phyloP scores from a whole-genome alignment of 768 basidiomycete genomes.

The Coprinopsis strossmayeri region DNA sequence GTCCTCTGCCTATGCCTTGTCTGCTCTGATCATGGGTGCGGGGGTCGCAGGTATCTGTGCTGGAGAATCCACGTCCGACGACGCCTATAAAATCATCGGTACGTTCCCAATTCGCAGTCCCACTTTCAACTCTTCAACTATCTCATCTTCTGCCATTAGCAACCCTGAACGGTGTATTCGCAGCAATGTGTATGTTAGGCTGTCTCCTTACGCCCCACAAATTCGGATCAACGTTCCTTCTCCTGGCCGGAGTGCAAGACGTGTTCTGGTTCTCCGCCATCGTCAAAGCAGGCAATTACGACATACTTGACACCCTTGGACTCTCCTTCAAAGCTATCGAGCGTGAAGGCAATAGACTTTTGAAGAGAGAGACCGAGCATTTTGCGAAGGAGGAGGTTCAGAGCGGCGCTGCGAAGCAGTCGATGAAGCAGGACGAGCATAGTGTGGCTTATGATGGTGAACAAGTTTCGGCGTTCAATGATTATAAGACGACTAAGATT shows the following conservation, averaged over 20 bases:
- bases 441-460: neutral
- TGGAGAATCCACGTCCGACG: conserved; percentile 15
- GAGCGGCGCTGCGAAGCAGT: neutral
- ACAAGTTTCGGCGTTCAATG: neutral
- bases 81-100: conserved; percentile 20
- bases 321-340: conserved; percentile 3
- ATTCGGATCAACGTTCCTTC: conserved; percentile 18
- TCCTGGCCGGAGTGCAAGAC: conserved; percentile 17
- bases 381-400: neutral
- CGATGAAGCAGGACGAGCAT: neutral
- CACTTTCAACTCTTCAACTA: neutral
- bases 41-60: conserved; percentile 19
- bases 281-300: conserved; percentile 14
- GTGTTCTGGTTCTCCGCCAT: conserved; percentile 18
- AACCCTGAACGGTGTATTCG: conserved; percentile 18
- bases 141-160: conserved; percentile 9
- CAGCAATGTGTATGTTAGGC: conserved; percentile 12
- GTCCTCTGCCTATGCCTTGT: conserved; percentile 11
- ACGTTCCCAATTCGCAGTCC: conserved; percentile 3
- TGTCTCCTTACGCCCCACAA: conserved; percentile 16
- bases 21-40: conserved; percentile 18
- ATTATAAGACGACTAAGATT: neutral
- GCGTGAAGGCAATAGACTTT: neutral
- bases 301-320: conserved; percentile 14
- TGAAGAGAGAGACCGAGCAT: neutral